Base-by-base conservation (phyloP, 257 asterid species). In the Capsicum baccatum region DNA sequence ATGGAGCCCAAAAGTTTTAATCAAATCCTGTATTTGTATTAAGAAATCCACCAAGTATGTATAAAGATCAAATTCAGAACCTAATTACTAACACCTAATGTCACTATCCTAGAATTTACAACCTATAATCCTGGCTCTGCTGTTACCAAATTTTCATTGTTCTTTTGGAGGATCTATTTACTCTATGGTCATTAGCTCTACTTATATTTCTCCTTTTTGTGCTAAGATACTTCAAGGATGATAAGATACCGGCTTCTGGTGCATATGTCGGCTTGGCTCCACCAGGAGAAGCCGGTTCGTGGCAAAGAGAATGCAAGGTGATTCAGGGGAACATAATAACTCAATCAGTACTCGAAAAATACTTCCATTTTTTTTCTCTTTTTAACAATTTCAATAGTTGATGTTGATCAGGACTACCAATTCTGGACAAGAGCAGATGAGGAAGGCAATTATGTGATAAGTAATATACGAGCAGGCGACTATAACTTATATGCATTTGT, bases 241-340 rank as follows among this genome's bases (percentile, higher is more conserved):
- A 89, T 6, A 26, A 35, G 0, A 70, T 89, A 59, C 86, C 88
- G 4, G 96, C 90, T 33, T 68, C 85, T 79, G 94, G 91, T 50
- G 95, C 95, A 50, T 88, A 86, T 48, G 90, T 94, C 26, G 98
- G 98, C 39, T 79, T 92, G 83, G 97, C 97, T 74, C 88, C 88
- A 33, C 94, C 90, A 14, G 98, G 98, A 39, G 93, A 91, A 15
- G 67, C 12, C 33, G 98, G 97, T 62, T 94, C 98, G 6, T 94
- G 95, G 95, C 97, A 94, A 88, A 89, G 88, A 87, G 98, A 94
- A 88, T 87, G 90, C 86, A 92, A 94, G 94, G 97, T 92, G 63
- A 82, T 21, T 79, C 62, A 67, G 15, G 47, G 39, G 81, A 76
- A 52, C 19, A 76, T 76, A 76, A 26, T 19, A 52, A 3, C 62